Evolutionary conservation across 345 rosid species (phyloP), one percentile per base, ranked within the genome.

Genomic region (Salix brachista): DNA sequence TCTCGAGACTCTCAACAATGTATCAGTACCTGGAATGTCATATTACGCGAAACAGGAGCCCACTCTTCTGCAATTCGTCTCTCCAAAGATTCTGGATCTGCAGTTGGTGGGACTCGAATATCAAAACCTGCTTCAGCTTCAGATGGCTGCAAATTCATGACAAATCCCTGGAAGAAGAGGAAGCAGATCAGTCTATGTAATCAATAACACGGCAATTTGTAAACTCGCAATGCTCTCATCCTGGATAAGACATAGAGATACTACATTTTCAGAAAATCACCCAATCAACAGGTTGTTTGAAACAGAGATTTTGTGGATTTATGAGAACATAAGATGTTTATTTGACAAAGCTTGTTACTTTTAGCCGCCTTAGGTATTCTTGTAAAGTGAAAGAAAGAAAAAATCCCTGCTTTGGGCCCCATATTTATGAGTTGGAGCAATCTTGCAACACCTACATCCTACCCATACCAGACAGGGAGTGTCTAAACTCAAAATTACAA

Each of bases 81-180:
- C 86, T 91, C 98, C 72, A 96, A 79, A 48, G 97, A 79, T 84
- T 86, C 88, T n/a, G 85, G 68, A 86, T 93, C 88, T 71, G 85
- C 83, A 73, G 82, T 91, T 23, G 98, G 98, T 62, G 99, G 95
- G 32, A 96, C 71, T 70, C 99, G 87, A 70, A 96, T 80, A 81
- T 96, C 97, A 70, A 96, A 92, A 70, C 99, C 99, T 71, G 98
- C 99, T 89, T 91, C 96, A 62, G 97, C 97, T 83, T 93, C 98
- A 30, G 98, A 96, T 39, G 99, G 99, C 81, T 93, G 98, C 87
- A 93, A 85, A 75, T 93, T 96, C 99, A 96, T 93, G 69, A 92
- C 94, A 72, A 92, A 96, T 32, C 98, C 99, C 97, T 94, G 83
- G 68, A 60, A 80, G 70, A 68, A 65, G 54, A 44, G 74, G 75